Evolutionary conservation across 441 rosid species (phyloP).

Genomic region (Biscutella laevigata): DNA sequence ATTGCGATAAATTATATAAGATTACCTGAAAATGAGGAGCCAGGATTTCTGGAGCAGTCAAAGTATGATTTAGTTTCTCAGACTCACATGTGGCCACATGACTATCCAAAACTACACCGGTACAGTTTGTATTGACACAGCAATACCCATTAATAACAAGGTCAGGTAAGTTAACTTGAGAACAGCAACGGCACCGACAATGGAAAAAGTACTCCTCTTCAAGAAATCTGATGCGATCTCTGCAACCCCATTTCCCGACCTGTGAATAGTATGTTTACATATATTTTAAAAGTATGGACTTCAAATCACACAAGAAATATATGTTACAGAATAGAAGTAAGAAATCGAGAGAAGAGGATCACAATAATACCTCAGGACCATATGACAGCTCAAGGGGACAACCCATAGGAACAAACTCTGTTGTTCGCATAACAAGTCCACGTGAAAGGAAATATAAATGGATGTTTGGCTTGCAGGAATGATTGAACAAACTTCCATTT

Average conservation of each 20-base stretch:
- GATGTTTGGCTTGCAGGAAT: slow-evolving; percentile 82
- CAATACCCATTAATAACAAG: slow-evolving; percentile 60
- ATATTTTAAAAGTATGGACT: not conserved
- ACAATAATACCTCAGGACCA: slow-evolving; percentile 66
- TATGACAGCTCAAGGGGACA: slow-evolving; percentile 74
- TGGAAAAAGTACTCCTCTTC: slow-evolving; percentile 61
- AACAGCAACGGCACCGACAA: slow-evolving; percentile 67
- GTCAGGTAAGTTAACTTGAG: slow-evolving; percentile 52
- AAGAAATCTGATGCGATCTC: slow-evolving; percentile 62
- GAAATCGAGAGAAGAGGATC: not conserved
- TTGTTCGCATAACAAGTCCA: slow-evolving; percentile 50
- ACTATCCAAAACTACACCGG: slow-evolving; percentile 59
- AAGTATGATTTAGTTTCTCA: slow-evolving; percentile 26
- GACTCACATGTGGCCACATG: slow-evolving; percentile 28
- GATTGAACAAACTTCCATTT: slow-evolving; percentile 73
- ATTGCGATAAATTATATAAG: not conserved
- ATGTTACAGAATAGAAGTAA: not conserved
- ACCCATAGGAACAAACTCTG: slow-evolving; percentile 48
- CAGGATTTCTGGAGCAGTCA: slow-evolving; percentile 18
- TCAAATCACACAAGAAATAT: not conserved
- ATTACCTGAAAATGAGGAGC: slow-evolving; percentile 42
- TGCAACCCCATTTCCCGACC: slow-evolving; percentile 72
- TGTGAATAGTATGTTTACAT: slow-evolving; percentile 26
- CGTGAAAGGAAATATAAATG: slow-evolving; percentile 83
- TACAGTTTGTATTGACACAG: slow-evolving; percentile 46